These are phyloP conservation scores for Amphibolis antarctica DNA, from an alignment of 106 monocot species.

Conservation along the genomic window DNA sequence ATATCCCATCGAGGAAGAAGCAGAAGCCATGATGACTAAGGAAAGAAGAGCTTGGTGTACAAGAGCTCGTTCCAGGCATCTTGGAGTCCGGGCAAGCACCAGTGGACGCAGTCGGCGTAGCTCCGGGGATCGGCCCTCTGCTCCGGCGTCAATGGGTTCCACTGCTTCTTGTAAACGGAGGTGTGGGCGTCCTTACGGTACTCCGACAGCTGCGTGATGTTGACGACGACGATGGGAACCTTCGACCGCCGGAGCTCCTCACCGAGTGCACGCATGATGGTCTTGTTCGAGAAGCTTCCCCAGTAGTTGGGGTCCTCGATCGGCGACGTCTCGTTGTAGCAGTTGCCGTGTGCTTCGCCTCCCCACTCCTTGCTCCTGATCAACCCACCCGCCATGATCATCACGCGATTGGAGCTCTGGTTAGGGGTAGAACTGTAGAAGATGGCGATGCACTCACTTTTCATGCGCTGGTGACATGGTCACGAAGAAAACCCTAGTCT, in stretches of 20 bases:
- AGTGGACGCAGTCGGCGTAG: slow-evolving; percentile 64
- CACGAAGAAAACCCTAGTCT: slow-evolving; percentile 51
- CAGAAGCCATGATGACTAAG: slow-evolving; percentile 2
- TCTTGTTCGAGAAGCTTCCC: slow-evolving; percentile 44
- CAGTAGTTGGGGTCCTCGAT: slow-evolving; percentile 40
- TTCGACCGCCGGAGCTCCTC: slow-evolving; percentile 12
- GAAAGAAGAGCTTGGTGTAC: slow-evolving; percentile 48
- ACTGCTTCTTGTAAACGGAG: slow-evolving; percentile 48
- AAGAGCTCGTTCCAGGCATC: slow-evolving; percentile 78
- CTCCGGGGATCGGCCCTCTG: slow-evolving; percentile 46
- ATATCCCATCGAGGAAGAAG: neutral
- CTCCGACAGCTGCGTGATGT: slow-evolving; percentile 82
- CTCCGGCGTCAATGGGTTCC: slow-evolving; percentile 41
- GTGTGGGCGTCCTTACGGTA: slow-evolving; percentile 76
- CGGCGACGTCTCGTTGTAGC: slow-evolving; percentile 52
- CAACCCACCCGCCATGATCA: neutral
- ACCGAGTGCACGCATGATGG: slow-evolving; percentile 25
- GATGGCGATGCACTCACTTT: slow-evolving; percentile 29
- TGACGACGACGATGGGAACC: slow-evolving; percentile 33
- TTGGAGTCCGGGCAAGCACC: slow-evolving; percentile 71
- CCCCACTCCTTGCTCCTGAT: slow-evolving; percentile 54
- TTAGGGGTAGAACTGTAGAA: too few species aligned
- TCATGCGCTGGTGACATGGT: slow-evolving; percentile 81
- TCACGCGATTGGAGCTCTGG: too few species aligned
- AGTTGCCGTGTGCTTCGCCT: slow-evolving; percentile 42